A percentile compares a stretch with the other conserved stretches of the same genome.
These are phyloP conservation scores for Neonectria coccinea DNA, from an alignment of 2,329 filamentous ascomycete species.

Conservation along the genomic window DNA sequence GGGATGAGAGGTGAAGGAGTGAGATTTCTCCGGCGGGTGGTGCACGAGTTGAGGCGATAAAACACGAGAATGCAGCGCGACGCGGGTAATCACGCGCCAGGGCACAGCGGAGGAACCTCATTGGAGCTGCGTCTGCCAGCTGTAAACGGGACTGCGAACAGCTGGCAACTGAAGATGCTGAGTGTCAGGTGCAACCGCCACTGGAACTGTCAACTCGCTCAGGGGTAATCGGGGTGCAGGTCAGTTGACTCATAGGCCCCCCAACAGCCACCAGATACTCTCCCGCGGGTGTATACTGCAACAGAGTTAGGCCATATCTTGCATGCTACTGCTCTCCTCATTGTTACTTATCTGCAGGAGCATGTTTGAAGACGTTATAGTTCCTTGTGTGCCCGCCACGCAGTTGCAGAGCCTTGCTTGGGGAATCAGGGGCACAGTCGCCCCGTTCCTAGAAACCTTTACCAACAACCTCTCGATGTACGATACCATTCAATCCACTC, in stretches of 20 bases:
- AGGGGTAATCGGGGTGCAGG: background rate
- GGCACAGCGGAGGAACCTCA: background rate
- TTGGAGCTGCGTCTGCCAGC: slow-evolving; percentile 8
- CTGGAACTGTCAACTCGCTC: background rate
- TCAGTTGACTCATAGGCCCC: background rate
- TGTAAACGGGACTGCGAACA: background rate
- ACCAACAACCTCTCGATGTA: fast-evolving
- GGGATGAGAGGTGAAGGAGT: slow-evolving; percentile 26
- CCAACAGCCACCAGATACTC: background rate
- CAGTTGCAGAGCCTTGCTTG: background rate
- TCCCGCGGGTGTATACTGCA: background rate
- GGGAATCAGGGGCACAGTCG: background rate
- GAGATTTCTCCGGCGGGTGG: slow-evolving; percentile 19
- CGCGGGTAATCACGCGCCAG: slow-evolving; percentile 21
- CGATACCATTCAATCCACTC: background rate
- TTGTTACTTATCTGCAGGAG: background rate
- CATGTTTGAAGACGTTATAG: background rate
- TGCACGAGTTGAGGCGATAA: slow-evolving; percentile 9
- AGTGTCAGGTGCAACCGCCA: background rate
- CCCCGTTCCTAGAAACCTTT: background rate
- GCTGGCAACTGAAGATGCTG: slow-evolving; percentile 24
- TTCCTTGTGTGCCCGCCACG: background rate
- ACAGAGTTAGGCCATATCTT: background rate
- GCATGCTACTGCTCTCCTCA: background rate
- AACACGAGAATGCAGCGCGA: slow-evolving; percentile 20